Conservation (phyloP, 1,139 yeast species). For the Pichia sp. region DNA sequence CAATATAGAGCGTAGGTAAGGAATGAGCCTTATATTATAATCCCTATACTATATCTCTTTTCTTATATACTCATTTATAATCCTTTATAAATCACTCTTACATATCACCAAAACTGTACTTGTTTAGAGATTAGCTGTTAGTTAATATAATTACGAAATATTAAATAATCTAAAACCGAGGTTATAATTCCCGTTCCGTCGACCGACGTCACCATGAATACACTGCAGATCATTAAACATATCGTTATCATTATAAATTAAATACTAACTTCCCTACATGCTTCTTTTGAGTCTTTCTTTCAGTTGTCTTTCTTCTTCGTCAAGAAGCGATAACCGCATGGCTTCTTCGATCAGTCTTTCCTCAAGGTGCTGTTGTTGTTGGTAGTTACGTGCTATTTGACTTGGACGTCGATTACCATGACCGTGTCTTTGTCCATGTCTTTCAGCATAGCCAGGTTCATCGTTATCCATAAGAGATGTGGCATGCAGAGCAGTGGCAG, state of each 20-base stretch:
- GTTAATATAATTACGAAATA: too few relatives aligned
- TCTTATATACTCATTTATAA: too few relatives aligned
- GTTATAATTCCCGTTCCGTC: not conserved
- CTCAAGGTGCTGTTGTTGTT: slow-evolving; percentile 37
- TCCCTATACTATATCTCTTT: too few relatives aligned
- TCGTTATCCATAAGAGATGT: slow-evolving; percentile 53
- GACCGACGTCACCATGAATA: not conserved
- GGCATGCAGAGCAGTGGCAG: slow-evolving; percentile 91
- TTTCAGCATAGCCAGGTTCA: not conserved
- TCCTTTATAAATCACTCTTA: too few relatives aligned
- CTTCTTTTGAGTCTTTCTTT: not conserved
- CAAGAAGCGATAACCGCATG: slow-evolving; percentile 61
- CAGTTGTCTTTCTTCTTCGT: slow-evolving; percentile 34
- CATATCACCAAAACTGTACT: too few relatives aligned
- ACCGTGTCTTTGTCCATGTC: slow-evolving; percentile 1
- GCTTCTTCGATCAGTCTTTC: slow-evolving; percentile 84
- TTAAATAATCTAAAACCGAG: too few relatives aligned
- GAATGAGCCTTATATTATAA: too few relatives aligned
- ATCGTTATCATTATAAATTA: not conserved
- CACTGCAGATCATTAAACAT: not conserved
- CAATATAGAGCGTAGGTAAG: too few relatives aligned
- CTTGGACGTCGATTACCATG: not conserved
- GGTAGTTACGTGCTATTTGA: not conserved
- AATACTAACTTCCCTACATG: not conserved
- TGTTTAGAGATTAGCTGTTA: too few relatives aligned